Percentiles rank a stretch among this genome's conserved stretches.
Conservation (phyloP, 345 rosid species). For the Erucastrum elatum region DNA sequence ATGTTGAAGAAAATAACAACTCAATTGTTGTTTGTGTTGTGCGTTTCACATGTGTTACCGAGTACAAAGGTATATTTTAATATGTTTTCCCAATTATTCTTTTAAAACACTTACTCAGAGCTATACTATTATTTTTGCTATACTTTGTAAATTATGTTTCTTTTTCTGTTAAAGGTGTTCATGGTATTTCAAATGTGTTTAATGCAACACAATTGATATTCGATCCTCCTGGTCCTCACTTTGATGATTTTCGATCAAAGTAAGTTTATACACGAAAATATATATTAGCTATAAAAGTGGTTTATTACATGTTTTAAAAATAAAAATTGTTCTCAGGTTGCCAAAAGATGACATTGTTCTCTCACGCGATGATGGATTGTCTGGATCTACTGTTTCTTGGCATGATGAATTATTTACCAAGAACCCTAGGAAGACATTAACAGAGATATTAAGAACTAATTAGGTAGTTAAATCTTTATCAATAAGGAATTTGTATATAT, state of each 20-base stretch:
- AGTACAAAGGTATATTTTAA: neutral
- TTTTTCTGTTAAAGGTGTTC: neutral
- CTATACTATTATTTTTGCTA: neutral
- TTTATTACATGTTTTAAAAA: neutral
- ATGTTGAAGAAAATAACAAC: neutral
- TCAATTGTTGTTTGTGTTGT: neutral
- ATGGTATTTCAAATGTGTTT: neutral
- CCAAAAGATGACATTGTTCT: neutral
- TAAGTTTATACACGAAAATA: neutral
- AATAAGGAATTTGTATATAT: neutral
- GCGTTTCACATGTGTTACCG: neutral
- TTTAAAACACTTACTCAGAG: neutral
- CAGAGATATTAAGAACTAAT: neutral
- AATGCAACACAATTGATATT: neutral
- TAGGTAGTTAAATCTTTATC: neutral
- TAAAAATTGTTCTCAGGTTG: neutral
- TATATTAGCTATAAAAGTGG: neutral
- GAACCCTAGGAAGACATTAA: neutral
- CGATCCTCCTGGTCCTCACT: neutral
- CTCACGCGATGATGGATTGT: neutral
- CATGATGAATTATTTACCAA: neutral
- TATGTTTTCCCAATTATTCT: neutral
- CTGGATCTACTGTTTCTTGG: neutral
- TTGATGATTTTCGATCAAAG: neutral
- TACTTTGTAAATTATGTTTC: neutral